Base-by-base conservation (phyloP, 1,284 basidiomycete species). In the Pseudozyma tsukubaensis region DNA sequence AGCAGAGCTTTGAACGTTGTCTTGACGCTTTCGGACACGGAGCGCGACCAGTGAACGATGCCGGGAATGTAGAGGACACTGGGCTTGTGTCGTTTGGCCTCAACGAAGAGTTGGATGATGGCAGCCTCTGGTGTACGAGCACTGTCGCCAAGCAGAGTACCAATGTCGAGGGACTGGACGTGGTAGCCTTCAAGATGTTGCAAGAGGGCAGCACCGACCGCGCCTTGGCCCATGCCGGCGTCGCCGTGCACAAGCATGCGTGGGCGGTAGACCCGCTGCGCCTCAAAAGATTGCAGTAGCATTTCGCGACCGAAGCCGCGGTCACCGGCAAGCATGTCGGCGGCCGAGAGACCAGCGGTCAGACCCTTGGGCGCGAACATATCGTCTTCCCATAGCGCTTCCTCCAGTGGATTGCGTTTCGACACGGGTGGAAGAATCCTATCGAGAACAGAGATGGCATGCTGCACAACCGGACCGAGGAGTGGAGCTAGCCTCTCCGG, bases 171-270 rank as follows among this genome's bases (percentile, higher is more conserved):
- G 72, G 90, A 94, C 85, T 98, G 97, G 0, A 99, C 89, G 81
- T 98, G 93, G 85, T 92, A 97, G 0, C 96, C 96, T 85, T 99
- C 97, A 13, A 99, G 87, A 84, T 95, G 91, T 85, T 99, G 94
- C 51, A 99, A 86, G 3, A 93, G 89, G 0, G 95, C 97, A 1
- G 94, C 91, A 37, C 94, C 96, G 59, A 98, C 88, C 76, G 93
- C 94, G 4, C 87, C 87, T 84, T 99, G 97, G 2, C 97, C 97
- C 91, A 96, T 92, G 11, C 95, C 96, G 1, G 87, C 82, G 11
- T 89, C 86, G 7, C 97, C 97, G 85, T 94, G 89, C 5, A 99
- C 86, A 12, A 97, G 85, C 10, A 99, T 88, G 4, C 97, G 89
- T 4, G 97, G 97, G 54, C 96, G 90, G 84, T 97, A 93, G 13